phyloP scores from a whole-genome alignment of 164 flowering plant genomes.

The Aristolochia californica region DNA sequence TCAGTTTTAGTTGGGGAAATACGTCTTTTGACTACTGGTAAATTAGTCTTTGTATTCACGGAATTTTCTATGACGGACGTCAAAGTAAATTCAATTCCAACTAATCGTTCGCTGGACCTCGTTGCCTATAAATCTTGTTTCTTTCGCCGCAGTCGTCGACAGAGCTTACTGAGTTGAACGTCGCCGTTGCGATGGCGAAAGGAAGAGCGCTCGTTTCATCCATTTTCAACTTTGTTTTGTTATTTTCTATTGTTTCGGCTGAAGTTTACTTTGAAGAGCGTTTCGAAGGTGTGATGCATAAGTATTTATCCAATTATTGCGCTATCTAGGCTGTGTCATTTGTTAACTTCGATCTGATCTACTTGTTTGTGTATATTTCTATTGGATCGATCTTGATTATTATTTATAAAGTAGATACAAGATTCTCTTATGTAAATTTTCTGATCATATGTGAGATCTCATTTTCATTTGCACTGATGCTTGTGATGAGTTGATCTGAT shows the following conservation, averaged over 20 bases:
- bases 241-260: slow-evolving; percentile 9
- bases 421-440: neutral
- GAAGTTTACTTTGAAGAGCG: slow-evolving; percentile 51
- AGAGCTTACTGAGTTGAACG: no score
- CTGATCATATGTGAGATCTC: no score
- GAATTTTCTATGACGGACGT: neutral
- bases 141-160: neutral
- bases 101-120: neutral
- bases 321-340: neutral
- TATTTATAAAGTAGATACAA: neutral
- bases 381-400: neutral
- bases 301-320: no score
- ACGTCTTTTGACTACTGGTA: no score
- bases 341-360: neutral
- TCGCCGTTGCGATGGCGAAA: slow-evolving; percentile 7
- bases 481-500: no score
- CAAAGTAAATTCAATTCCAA: neutral
- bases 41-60: no score
- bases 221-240: slow-evolving; percentile 4
- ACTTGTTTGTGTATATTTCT: no score
- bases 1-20: no score
- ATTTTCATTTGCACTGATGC: no score
- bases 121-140: neutral
- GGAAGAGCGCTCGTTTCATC: neutral
- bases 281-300: slow-evolving; percentile 31